Percentiles rank a stretch among this genome's conserved stretches.
These are phyloP conservation scores for Tephrocybe sp. DNA, from an alignment of 768 basidiomycete genomes.

Conservation along the genomic window DNA sequence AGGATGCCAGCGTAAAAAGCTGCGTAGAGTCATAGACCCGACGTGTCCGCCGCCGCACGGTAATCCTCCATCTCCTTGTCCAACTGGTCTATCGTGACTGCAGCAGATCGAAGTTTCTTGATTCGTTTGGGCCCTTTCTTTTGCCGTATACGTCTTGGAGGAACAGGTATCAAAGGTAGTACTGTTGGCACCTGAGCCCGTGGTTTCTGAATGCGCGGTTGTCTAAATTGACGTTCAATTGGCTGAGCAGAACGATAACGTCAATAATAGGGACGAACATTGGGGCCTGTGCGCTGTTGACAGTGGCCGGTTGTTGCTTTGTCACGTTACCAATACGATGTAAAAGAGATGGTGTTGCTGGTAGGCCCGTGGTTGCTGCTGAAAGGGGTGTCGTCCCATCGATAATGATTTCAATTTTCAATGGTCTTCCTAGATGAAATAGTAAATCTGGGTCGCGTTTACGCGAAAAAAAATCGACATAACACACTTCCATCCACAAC, in stretches of 20 bases:
- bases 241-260: neutral
- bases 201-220: constrained; percentile 8
- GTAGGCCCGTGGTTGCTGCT: constrained; percentile 20
- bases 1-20: neutral
- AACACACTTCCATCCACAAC: constrained; percentile 65
- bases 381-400: constrained; percentile 37
- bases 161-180: constrained; percentile 28
- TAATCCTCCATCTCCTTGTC: constrained; percentile 86
- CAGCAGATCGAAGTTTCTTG: constrained; percentile 46
- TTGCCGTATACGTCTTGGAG: constrained; percentile 42
- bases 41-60: constrained; percentile 42
- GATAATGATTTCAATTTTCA: constrained; percentile 63
- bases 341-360: constrained; percentile 25
- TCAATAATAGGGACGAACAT: constrained; percentile 15
- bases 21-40: constrained; percentile 3
- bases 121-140: constrained; percentile 78
- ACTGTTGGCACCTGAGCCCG: constrained; percentile 6
- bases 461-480: constrained; percentile 1
- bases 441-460: neutral
- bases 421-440: constrained; percentile 52
- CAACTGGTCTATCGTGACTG: constrained; percentile 53
- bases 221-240: constrained; percentile 1
- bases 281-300: constrained; percentile 13
- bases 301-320: constrained; percentile 5
- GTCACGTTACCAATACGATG: constrained; percentile 24